Base-by-base conservation (phyloP, 176 grass and related monocot species). In the Ensete ventricosum region DNA sequence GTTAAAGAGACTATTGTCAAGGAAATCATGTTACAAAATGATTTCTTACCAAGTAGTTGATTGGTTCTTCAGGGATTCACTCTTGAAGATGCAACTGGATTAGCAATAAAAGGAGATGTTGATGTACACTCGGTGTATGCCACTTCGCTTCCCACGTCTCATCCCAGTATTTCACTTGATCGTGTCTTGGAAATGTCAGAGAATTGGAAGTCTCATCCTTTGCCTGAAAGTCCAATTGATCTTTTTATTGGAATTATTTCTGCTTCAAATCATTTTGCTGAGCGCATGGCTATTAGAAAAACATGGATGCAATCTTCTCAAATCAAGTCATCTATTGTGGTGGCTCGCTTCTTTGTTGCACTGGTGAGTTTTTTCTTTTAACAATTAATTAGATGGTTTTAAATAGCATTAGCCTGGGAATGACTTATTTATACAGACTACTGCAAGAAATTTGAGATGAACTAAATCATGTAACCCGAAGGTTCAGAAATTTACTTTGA, bases 121-220 rank as follows among this genome's bases (percentile, higher is more conserved):
- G 81, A 94, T 77, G 77, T 91, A 81, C 90, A 94, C 78, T 99
- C 95, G 59, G 84, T 94, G 72, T 94, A 89, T 82, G 95, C 82
- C 62, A 99, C 95, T 72, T 86, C 86, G 67, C 90, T 99, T 76
- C 95, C 95, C 25, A 65, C 81, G 76, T 91, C 88, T 23, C 95
- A 99, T 89, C 90, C 90, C 34, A 99, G 95, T 78, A 94, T 94
- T 83, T 99, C 90, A 64, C 95, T 89, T 76, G 84, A 89, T 65
- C 88, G 87, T 82, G 90, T 99, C n/a, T 84, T 99, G 83, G 95
- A 99, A 52, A 94, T 99, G 90, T 85, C 88, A 74, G 95, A 99
- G 71, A 90, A 99, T 72, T 99, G 90, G 95, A 84, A 82, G 66
- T 86, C 90, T 20, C 82, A 50, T 21, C 84, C 86, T 67, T 77